Conservation (phyloP, 1,139 yeast genomes). For the Suhomyces coccinellae region DNA sequence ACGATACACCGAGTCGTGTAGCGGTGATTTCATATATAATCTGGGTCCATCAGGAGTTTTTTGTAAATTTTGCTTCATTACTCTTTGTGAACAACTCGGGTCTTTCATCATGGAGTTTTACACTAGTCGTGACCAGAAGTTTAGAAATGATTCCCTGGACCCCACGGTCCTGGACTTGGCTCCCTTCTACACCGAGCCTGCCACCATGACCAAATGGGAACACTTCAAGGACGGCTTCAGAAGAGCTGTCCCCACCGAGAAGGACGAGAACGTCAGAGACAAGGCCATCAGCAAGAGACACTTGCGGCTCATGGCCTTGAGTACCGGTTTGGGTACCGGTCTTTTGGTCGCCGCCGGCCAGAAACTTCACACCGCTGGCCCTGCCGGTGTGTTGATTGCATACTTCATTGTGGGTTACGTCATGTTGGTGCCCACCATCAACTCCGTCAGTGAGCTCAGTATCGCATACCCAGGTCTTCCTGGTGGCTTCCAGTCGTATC, state of each 20-base stretch:
- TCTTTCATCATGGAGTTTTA: too few relatives aligned
- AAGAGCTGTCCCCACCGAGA: slow-evolving; percentile 14
- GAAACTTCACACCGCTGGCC: slow-evolving; percentile 36
- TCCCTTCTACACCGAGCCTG: slow-evolving; percentile 13
- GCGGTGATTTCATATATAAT: slow-evolving; percentile 4
- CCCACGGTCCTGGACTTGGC: slow-evolving; percentile 12
- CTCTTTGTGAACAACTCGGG: not conserved
- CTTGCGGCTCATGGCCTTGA: slow-evolving; percentile 34
- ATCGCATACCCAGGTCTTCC: slow-evolving; percentile 34
- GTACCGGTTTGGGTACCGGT: slow-evolving; percentile 41
- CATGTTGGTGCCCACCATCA: slow-evolving; percentile 40
- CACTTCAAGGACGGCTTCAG: slow-evolving; percentile 17
- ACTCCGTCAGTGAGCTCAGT: slow-evolving; percentile 36
- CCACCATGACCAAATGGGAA: slow-evolving; percentile 10
- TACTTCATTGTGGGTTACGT: slow-evolving; percentile 34
- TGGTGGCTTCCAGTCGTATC: slow-evolving; percentile 39
- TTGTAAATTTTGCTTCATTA: not conserved
- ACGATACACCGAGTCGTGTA: slow-evolving; percentile 5
- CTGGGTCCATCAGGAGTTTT: not conserved
- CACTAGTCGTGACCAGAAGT: slow-evolving; percentile 1
- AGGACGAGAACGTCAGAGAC: slow-evolving; percentile 11
- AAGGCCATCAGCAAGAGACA: slow-evolving; percentile 23
- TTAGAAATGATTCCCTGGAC: slow-evolving; percentile 6
- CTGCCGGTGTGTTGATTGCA: slow-evolving; percentile 34
- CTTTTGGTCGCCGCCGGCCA: slow-evolving; percentile 38